Evolutionary conservation across 495 filamentous ascomycete species (phyloP).

Genomic region (Cairneyella variabilis): DNA sequence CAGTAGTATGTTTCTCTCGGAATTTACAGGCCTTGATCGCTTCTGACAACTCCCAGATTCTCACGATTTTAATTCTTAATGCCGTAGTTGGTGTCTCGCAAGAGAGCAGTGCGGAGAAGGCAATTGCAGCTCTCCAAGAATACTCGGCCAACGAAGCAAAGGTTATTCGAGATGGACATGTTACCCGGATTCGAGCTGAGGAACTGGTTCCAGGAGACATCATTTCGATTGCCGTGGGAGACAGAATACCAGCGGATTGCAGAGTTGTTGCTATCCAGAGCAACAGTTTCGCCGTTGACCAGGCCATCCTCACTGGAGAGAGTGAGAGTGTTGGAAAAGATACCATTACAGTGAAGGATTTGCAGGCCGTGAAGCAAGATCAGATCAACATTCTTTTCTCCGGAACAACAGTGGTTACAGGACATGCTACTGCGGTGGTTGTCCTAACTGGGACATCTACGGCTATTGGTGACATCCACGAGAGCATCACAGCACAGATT

Average conservation of each 20-base stretch:
- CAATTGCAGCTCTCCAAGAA: conserved; percentile 97
- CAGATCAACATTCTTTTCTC: conserved; percentile 98
- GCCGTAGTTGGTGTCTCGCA: conserved; percentile 96
- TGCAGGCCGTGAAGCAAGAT: conserved; percentile 92
- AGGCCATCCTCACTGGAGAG: conserved; percentile 96
- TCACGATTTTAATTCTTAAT: conserved; percentile 96
- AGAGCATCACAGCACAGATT: conserved; percentile 96
- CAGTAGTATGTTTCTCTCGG: conserved; percentile 61
- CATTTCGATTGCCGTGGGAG: conserved; percentile 82
- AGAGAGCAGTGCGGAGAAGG: conserved; percentile 97
- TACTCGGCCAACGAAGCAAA: conserved; percentile 98
- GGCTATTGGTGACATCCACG: conserved; percentile 97
- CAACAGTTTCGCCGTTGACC: conserved; percentile 94
- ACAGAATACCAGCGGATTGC: conserved; percentile 96
- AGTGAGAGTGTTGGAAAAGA: conserved; percentile 97
- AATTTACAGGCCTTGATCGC: neutral
- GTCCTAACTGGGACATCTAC: conserved; percentile 87
- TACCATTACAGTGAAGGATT: conserved; percentile 61
- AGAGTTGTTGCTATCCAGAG: conserved; percentile 86
- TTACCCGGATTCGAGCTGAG: conserved; percentile 82
- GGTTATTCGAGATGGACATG: conserved; percentile 73
- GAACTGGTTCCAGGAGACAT: conserved; percentile 96
- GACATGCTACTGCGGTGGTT: conserved; percentile 88
- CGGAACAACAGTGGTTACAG: conserved; percentile 93
- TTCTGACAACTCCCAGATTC: conserved; percentile 57